phyloP scores from a whole-genome alignment of 2,329 filamentous ascomycete genomes.

The Neocucurbitaria cava region DNA sequence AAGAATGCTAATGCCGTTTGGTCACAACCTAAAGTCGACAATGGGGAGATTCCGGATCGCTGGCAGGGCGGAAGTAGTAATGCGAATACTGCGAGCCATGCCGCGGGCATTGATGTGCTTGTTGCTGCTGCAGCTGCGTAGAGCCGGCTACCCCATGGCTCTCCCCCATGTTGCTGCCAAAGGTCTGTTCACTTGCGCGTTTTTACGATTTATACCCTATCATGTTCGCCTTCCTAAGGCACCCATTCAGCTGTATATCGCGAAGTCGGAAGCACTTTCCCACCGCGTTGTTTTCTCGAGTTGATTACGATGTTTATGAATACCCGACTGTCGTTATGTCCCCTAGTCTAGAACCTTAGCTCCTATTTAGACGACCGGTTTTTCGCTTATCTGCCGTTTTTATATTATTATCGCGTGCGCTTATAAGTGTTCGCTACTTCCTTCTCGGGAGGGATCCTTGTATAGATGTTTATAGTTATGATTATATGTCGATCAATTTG shows the following conservation, averaged over 20 bases:
- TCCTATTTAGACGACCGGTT: background rate
- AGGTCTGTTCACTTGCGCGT: background rate
- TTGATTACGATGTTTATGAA: background rate
- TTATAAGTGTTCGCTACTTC: background rate
- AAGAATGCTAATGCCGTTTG: slow-evolving; percentile 44
- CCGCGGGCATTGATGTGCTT: slow-evolving; percentile 68
- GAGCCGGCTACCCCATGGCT: too few relatives aligned
- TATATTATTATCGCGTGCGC: background rate
- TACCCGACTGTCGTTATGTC: background rate
- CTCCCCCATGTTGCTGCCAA: background rate
- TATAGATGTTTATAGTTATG: background rate
- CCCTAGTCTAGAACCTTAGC: background rate
- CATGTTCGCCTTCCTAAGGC: background rate
- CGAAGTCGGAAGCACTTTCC: background rate
- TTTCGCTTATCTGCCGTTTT: background rate
- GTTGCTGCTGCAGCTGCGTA: slow-evolving; percentile 56
- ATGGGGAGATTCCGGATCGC: slow-evolving; percentile 61
- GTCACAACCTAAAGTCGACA: slow-evolving; percentile 36
- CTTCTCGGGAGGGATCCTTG: background rate
- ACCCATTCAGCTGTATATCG: background rate
- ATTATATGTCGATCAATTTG: background rate
- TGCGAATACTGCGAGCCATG: slow-evolving; percentile 65
- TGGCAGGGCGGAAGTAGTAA: slow-evolving; percentile 66
- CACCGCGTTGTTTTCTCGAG: background rate
- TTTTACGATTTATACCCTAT: background rate